These are phyloP conservation scores for Zygotorulaspora chibaensis DNA, from an alignment of 805 yeast species.

Conservation along the genomic window DNA sequence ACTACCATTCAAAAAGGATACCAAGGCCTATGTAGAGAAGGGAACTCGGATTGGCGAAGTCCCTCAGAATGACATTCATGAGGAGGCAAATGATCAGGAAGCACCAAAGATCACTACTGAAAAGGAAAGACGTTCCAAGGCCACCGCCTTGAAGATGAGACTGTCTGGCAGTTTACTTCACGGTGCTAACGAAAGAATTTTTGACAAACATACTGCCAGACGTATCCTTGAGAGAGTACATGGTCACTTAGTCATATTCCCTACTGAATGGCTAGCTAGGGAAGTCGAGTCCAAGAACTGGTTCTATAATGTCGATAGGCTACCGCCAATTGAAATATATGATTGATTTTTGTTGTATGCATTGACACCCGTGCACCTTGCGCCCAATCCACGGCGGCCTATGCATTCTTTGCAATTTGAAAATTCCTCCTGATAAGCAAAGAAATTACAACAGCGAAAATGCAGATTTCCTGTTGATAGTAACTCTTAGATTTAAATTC, in stretches of 20 bases:
- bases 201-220: slow-evolving; percentile 74
- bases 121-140: slow-evolving; percentile 15
- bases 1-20: slow-evolving; percentile 7
- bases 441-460: not conserved
- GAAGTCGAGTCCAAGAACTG: slow-evolving; percentile 91
- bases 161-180: slow-evolving; percentile 30
- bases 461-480: not conserved
- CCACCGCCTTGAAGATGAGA: slow-evolving; percentile 28
- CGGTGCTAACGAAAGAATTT: slow-evolving; percentile 45
- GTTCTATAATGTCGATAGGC: slow-evolving; percentile 89
- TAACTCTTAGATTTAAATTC: no score
- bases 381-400: not conserved
- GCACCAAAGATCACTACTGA: slow-evolving; percentile 1
- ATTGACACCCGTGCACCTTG: slow-evolving; percentile 5
- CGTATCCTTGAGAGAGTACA: slow-evolving; percentile 64
- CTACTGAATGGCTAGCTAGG: slow-evolving; percentile 81
- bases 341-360: slow-evolving; percentile 42
- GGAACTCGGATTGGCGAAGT: slow-evolving; percentile 13
- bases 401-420: no score
- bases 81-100: slow-evolving; percentile 1
- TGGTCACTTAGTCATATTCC: slow-evolving; percentile 89
- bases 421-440: not conserved
- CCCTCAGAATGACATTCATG: slow-evolving; percentile 11
- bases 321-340: slow-evolving; percentile 93
- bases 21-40: slow-evolving; percentile 7